phyloP scores from a whole-genome alignment of 139 green algal species.

The Coccomyxa sp. region DNA sequence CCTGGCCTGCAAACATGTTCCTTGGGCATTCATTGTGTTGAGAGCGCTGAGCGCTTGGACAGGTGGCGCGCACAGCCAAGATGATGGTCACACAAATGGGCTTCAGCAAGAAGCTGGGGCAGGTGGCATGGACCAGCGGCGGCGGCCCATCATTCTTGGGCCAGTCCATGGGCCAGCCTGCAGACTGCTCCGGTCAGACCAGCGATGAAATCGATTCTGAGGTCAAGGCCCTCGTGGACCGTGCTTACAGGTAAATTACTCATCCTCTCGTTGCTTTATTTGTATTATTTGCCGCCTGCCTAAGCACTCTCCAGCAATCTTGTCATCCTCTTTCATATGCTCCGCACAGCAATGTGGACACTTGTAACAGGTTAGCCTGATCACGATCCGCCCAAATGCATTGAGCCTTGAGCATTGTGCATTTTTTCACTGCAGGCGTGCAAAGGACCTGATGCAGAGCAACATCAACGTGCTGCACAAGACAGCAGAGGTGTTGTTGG shows the following conservation, averaged over 20 bases:
- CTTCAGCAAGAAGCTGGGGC: slow-evolving; percentile 90
- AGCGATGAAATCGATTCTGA: slow-evolving; percentile 91
- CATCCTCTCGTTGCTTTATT: background rate
- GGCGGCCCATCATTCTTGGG: slow-evolving; percentile 87
- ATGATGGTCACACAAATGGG: slow-evolving; percentile 96
- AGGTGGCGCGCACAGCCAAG: slow-evolving; percentile 51
- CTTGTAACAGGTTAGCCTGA: too few relatives aligned
- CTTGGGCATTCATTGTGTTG: background rate
- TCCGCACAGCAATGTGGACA: too few relatives aligned
- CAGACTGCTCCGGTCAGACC: slow-evolving; percentile 74
- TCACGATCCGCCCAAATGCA: background rate
- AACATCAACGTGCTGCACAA: slow-evolving; percentile 95
- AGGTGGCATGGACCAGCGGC: slow-evolving; percentile 69
- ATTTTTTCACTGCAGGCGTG: slow-evolving; percentile 36
- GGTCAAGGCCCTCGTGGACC: slow-evolving; percentile 83
- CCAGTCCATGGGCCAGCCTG: slow-evolving; percentile 65
- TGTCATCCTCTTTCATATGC: too few relatives aligned
- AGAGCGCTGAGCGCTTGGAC: background rate
- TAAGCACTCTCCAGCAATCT: too few relatives aligned
- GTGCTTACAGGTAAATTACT: slow-evolving; percentile 76
- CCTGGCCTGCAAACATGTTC: background rate
- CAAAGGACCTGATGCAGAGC: slow-evolving; percentile 88
- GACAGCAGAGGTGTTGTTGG: slow-evolving; percentile 84
- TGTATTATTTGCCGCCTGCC: background rate
- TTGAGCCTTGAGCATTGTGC: background rate